Conservation (phyloP, 345 rosid genomes). For the Carallia brachiata region DNA sequence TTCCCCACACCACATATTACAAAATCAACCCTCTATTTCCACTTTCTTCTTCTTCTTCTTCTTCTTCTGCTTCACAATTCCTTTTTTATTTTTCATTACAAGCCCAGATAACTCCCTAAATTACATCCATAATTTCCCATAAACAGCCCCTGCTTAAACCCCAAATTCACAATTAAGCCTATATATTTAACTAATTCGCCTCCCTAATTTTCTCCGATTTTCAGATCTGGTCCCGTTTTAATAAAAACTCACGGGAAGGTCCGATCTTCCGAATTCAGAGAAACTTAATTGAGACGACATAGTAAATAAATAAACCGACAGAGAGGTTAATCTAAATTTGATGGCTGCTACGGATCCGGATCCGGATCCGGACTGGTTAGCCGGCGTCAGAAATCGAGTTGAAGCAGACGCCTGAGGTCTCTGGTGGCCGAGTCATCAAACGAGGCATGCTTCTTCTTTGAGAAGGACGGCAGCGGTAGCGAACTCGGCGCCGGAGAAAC, state of each 20-base stretch:
- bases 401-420: slow-evolving; percentile 64
- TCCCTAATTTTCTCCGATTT: slow-evolving; percentile 9
- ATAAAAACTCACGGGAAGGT: slow-evolving; percentile 11
- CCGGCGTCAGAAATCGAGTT: slow-evolving; percentile 34
- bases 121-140: slow-evolving; percentile 5
- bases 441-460: slow-evolving; percentile 37
- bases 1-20: slow-evolving; percentile 7
- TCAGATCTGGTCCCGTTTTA: slow-evolving; percentile 18
- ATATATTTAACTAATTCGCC: slow-evolving; percentile 5
- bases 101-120: background rate
- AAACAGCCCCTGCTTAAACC: background rate
- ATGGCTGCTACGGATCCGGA: no score
- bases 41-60: background rate
- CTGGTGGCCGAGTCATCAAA: slow-evolving; percentile 59
- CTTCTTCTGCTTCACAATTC: background rate
- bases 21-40: background rate
- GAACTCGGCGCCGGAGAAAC: slow-evolving; percentile 64
- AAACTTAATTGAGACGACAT: background rate
- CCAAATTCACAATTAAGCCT: background rate
- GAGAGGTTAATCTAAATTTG: no score
- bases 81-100: background rate
- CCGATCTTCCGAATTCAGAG: background rate
- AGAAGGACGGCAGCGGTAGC: slow-evolving; percentile 59
- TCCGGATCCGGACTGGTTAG: background rate
- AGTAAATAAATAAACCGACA: background rate